Evolutionary conservation across 2,329 filamentous ascomycete genomes (phyloP).

Genomic region (Conoideocrella luteorostrata): DNA sequence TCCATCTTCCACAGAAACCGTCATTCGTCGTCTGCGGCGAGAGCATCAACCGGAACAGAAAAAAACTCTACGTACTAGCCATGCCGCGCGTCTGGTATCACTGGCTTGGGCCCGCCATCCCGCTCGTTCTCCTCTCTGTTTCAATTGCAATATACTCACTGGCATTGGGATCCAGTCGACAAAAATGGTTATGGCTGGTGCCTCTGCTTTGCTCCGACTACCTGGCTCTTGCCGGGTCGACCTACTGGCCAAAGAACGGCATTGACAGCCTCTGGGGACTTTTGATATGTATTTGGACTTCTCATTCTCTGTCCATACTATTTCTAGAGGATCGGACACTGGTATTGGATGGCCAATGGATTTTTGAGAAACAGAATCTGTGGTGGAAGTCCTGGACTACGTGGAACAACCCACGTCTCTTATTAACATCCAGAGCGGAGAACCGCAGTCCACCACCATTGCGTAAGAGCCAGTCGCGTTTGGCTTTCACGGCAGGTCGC

Average conservation of each 20-base stretch:
- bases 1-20: too few species aligned
- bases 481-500: not conserved
- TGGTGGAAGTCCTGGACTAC: not conserved
- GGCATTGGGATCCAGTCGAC: not conserved
- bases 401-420: conserved; percentile 1
- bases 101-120: not conserved
- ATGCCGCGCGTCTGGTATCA: not conserved
- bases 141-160: not conserved
- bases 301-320: not conserved
- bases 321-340: not conserved
- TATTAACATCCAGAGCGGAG: not conserved
- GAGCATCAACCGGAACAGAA: too few species aligned
- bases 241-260: not conserved
- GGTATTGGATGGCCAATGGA: not conserved
- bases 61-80: too few species aligned
- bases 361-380: not conserved
- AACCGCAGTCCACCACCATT: not conserved
- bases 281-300: not conserved
- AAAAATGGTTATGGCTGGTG: not conserved
- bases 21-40: too few species aligned
- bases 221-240: not conserved
- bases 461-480: not conserved
- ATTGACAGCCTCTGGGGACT: conserved; percentile 2
- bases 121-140: not conserved
- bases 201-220: not conserved